Evolutionary conservation across 2,329 filamentous ascomycete species (phyloP).

Genomic region (Mycosphaerelloides madeirae): DNA sequence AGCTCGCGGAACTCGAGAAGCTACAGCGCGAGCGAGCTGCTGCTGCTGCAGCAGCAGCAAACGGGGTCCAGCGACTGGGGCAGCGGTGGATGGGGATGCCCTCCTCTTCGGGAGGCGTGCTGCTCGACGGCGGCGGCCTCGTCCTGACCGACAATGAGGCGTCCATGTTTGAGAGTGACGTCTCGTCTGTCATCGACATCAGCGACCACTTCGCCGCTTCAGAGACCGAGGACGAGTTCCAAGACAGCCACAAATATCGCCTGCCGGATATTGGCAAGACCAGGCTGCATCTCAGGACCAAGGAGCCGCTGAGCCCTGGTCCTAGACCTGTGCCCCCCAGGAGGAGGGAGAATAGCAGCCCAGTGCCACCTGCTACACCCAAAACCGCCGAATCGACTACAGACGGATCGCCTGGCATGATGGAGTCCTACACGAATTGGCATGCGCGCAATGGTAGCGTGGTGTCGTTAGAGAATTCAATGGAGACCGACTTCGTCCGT

Average conservation of each 20-base stretch:
- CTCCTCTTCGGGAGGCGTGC: constrained; percentile 23
- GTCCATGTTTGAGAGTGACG: constrained; percentile 41
- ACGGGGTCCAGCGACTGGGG: constrained; percentile 59
- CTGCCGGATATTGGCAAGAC: constrained; percentile 67
- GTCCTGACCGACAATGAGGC: constrained; percentile 36
- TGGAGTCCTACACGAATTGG: constrained; percentile 9
- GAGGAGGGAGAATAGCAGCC: background rate
- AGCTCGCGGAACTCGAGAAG: constrained; percentile 64
- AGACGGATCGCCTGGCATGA: constrained; percentile 16
- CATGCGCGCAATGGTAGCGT: constrained; percentile 11
- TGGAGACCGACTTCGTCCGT: constrained; percentile 59
- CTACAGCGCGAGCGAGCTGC: constrained; percentile 48
- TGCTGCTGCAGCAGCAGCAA: constrained; percentile 43
- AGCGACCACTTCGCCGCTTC: constrained; percentile 52
- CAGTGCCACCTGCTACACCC: constrained; percentile 16
- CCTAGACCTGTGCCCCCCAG: constrained; percentile 9
- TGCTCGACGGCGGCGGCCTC: constrained; percentile 25
- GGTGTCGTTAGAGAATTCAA: constrained; percentile 35
- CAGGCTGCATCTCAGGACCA: constrained; percentile 31
- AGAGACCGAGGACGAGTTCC: constrained; percentile 49
- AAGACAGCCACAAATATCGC: constrained; percentile 68
- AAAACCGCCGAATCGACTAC: constrained; percentile 1
- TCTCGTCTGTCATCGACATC: constrained; percentile 47
- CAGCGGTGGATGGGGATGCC: constrained; percentile 63
- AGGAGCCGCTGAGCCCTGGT: constrained; percentile 28